These are phyloP conservation scores for Fraxinus angustifolia DNA, from an alignment of 305 asterid species.

Conservation along the genomic window DNA sequence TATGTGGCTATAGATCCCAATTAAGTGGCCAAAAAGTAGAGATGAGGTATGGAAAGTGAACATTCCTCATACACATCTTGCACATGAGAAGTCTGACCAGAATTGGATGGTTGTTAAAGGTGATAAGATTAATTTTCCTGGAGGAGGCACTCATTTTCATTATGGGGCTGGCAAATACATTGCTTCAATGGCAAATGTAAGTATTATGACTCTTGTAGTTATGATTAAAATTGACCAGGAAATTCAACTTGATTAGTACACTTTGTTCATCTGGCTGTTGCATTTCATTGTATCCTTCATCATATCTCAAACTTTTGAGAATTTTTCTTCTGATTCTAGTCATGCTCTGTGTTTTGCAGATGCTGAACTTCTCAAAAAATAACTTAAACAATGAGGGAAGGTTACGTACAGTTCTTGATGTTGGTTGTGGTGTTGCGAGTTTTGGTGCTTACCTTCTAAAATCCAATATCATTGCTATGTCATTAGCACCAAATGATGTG, in stretches of 20 bases:
- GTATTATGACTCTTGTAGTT: conserved; percentile 21
- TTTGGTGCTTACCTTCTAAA: conserved; percentile 84
- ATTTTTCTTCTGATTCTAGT: conserved; percentile 7
- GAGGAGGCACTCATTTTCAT: conserved; percentile 95
- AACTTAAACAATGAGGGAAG: conserved; percentile 70
- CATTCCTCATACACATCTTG: conserved; percentile 94
- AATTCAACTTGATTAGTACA: not conserved
- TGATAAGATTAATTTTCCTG: conserved; percentile 71
- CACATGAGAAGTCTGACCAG: conserved; percentile 88
- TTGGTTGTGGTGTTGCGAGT: conserved; percentile 96
- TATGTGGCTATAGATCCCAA: conserved; percentile 46
- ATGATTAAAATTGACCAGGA: not conserved
- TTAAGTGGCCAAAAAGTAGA: conserved; percentile 89
- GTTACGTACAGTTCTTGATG: conserved; percentile 77
- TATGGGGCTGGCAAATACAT: conserved; percentile 89
- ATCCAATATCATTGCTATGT: conserved; percentile 73
- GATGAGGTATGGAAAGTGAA: conserved; percentile 92
- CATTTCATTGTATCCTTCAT: conserved; percentile 6
- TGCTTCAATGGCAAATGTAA: conserved; percentile 78
- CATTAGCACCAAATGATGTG: conserved; percentile 91
- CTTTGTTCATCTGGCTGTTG: not conserved
- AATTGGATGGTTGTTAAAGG: conserved; percentile 93
- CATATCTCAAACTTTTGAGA: not conserved
- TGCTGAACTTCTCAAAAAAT: conserved; percentile 66
- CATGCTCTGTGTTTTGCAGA: conserved; percentile 41